Base-by-base conservation (phyloP, 148 eudicot species). In the Camellia sinensis region DNA sequence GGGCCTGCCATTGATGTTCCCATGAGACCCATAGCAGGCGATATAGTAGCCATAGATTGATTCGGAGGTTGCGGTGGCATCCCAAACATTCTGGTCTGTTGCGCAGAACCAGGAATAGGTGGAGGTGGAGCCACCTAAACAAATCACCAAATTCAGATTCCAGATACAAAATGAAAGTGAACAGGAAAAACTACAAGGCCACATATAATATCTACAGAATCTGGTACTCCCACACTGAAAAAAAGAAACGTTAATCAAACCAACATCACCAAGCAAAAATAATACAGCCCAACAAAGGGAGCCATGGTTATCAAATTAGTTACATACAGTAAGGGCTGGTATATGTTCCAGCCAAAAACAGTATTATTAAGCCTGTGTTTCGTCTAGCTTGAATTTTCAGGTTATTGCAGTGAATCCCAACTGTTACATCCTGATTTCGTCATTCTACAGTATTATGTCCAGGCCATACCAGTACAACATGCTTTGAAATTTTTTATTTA, bases 21-120 rank as follows among this genome's bases (percentile, higher is more conserved):
- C 71, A 85, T 80, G 80, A 89, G 93, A 81, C 89, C 84, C 90
- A 93, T 82, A 80, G 81, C 84, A 82, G 95, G 85, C 18, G 91
- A 81, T 80, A 87, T 85, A 64, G 86, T 56, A 76, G 89, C 88
- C 93, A 91, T 85, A 46, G 89, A 85, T 78, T 96, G 98, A 84
- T 86, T 80, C 71, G 93, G 88, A 81, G 81, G 75, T 43, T 87
- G 79, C 19, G 91, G 94, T 77, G 94, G 92, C 95, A 93, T 89
- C 5, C 95, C 95, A 85, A 82, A 90, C 92, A 89, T 92, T 78
- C 82, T 84, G n/a, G 90, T 92, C 46, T 92, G 90, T 80, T 86
- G 97, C 79, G 76, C 85, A 75, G 91, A 83, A 86, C 91, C 97
- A 76, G 98, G 88, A 75, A 87, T 57, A 57, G 92, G 79, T 52